Percentiles rank a stretch among this genome's conserved stretches.
Conservation (phyloP, 2,329 filamentous ascomycete genomes). For the Penicillium corylophilum region DNA sequence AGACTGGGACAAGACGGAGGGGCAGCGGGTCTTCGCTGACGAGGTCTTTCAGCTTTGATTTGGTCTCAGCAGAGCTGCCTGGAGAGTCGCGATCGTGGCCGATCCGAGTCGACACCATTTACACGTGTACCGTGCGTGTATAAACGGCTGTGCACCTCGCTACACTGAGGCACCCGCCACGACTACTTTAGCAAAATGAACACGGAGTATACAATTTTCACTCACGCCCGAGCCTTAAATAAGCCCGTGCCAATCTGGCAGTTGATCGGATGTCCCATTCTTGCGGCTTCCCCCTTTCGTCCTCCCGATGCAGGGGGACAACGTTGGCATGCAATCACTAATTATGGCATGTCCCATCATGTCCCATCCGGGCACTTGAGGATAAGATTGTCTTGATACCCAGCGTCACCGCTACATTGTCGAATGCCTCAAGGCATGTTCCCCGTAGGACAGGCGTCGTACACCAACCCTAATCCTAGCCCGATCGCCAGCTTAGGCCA, state of each 20-base stretch:
- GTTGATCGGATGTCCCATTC: conserved; percentile 12
- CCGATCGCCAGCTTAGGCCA: conserved; percentile 1
- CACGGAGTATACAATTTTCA: neutral
- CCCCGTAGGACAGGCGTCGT: neutral
- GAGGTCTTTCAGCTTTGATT: conserved; percentile 7
- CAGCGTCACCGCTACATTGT: conserved; percentile 8
- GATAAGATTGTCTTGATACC: neutral
- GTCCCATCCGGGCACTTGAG: too few species aligned
- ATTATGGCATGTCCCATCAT: neutral
- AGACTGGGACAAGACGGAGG: conserved; percentile 4
- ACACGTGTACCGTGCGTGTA: neutral
- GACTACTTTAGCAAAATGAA: too few species aligned
- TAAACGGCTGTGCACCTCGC: neutral
- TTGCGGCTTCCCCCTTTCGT: conserved; percentile 21
- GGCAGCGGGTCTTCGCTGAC: conserved; percentile 21
- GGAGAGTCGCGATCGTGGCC: neutral
- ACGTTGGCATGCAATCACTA: conserved; percentile 3
- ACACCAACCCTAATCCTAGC: neutral
- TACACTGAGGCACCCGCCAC: too few species aligned
- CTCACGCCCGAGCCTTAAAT: neutral
- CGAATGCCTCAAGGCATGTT: neutral
- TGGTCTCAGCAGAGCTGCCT: neutral
- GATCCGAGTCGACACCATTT: neutral
- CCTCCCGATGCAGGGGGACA: conserved; percentile 10
- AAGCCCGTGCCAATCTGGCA: conserved; percentile 5